Base-by-base conservation (phyloP, 176 grass and related monocot species). In the Eleusine coracana region DNA sequence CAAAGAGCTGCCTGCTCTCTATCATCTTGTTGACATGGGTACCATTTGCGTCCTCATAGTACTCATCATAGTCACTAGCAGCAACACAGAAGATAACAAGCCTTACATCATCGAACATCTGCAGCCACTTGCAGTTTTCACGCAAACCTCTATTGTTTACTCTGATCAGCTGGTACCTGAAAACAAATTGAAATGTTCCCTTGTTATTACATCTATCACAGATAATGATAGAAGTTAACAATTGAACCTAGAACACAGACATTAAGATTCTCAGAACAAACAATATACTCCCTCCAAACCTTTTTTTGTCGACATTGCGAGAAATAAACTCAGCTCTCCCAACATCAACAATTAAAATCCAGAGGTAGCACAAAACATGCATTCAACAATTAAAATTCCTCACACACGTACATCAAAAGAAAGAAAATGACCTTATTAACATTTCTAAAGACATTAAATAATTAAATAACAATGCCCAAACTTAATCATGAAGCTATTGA, bases 81-180 rank as follows among this genome's bases (percentile, higher is more conserved):
- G 87, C 68, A 77, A 99, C 87, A 85, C 89, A 94, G 68, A 96
- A 99, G 49, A 99, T 82, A 36, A 94, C 85, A 71, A 99, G 83
- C 79, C 83, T 88, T 3, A 92, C 86, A 85, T 99, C 91, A 80
- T 96, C 89, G 8, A 96, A 99, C 91, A 99, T 94, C 38, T 93
- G 80, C 59, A 99, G 62, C 91, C 93, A 96, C 83, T 99, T 99
- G 60, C 82, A 89, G 65, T 99, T 99, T 52, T 89, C 85, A 25
- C 49, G 70, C 67, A 94, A 66, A 61, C 87, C 87, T 90, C 85
- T 99, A 50, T 42, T 89, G 78, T 88, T 88, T 80, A 96, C 84
- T 88, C 93, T 99, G 73, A 99, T 89, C 23, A 99, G 75, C 54
- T 96, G 92, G 72, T 90, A 96, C 86, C 97, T 99, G 80, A 58